Percentiles rank a stretch among this genome's conserved stretches.
Evolutionary conservation across 2,329 filamentous ascomycete genomes (phyloP).

Genomic region (Fusarium longipes): DNA sequence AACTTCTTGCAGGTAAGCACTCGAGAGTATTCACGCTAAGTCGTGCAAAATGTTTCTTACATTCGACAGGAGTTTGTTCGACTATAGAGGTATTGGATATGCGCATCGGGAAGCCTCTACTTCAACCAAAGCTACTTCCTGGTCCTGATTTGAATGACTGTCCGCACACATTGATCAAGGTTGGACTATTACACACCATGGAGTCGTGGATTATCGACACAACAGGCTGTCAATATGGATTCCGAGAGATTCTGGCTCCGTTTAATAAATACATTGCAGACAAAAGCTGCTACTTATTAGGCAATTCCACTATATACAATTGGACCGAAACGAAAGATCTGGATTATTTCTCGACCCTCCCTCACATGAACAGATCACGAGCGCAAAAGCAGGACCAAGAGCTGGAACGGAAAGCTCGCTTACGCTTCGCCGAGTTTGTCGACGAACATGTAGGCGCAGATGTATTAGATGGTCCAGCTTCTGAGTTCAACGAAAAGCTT

Average conservation of each 20-base stretch:
- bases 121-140: not conserved
- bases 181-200: accelerated
- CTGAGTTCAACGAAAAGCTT: not conserved
- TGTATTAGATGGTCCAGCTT: not conserved
- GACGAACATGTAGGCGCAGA: not conserved
- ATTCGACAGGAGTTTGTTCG: not conserved
- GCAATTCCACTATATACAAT: not conserved
- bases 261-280: not conserved
- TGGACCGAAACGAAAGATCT: not conserved
- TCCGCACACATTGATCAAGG: not conserved
- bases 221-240: not conserved
- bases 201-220: not conserved
- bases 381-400: not conserved
- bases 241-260: not conserved
- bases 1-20: not conserved
- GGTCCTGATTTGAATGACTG: not conserved
- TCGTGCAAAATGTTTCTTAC: not conserved
- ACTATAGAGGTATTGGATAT: not conserved
- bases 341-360: not conserved
- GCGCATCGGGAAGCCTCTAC: not conserved
- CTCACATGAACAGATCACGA: not conserved
- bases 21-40: not conserved
- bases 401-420: not conserved
- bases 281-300: not conserved
- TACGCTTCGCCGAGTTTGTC: not conserved